Conservation (phyloP, 345 rosid species). For the Heritiera fomes region DNA sequence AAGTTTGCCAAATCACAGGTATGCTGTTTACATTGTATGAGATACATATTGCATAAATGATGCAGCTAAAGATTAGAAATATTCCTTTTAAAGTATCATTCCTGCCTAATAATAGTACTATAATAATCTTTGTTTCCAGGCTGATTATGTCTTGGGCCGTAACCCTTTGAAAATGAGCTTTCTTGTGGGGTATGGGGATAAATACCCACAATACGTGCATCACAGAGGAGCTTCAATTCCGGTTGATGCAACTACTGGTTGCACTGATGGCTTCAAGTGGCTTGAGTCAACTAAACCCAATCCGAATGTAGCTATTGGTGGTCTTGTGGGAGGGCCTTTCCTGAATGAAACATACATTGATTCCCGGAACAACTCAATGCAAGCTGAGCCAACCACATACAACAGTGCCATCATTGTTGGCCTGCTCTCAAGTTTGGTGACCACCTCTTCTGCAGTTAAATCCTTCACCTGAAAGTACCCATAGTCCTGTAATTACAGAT, state of each 20-base stretch:
- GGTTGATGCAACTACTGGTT: slow-evolving; percentile 60
- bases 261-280: slow-evolving; percentile 79
- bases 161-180: slow-evolving; percentile 83
- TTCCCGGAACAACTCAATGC: slow-evolving; percentile 73
- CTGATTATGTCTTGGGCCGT: slow-evolving; percentile 85
- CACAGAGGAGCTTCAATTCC: slow-evolving; percentile 99
- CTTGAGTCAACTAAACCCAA: slow-evolving; percentile 63
- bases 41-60: neutral
- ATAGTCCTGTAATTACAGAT: slow-evolving; percentile 15
- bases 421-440: slow-evolving; percentile 83
- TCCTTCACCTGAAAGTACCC: slow-evolving; percentile 48
- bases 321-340: slow-evolving; percentile 93
- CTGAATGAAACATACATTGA: slow-evolving; percentile 71
- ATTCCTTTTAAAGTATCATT: neutral
- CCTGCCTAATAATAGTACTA: neutral
- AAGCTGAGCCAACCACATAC: slow-evolving; percentile 86
- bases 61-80: neutral
- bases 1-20: slow-evolving; percentile 94
- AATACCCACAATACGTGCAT: slow-evolving; percentile 78
- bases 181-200: slow-evolving; percentile 89
- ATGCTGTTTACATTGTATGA: slow-evolving; percentile 8
- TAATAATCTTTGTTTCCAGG: slow-evolving; percentile 45
- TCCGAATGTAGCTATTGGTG: slow-evolving; percentile 90
- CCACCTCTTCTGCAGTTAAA: slow-evolving; percentile 75
- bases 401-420: slow-evolving; percentile 88